Conservation (phyloP, 495 filamentous ascomycete genomes). For the Terfezia boudieri region DNA sequence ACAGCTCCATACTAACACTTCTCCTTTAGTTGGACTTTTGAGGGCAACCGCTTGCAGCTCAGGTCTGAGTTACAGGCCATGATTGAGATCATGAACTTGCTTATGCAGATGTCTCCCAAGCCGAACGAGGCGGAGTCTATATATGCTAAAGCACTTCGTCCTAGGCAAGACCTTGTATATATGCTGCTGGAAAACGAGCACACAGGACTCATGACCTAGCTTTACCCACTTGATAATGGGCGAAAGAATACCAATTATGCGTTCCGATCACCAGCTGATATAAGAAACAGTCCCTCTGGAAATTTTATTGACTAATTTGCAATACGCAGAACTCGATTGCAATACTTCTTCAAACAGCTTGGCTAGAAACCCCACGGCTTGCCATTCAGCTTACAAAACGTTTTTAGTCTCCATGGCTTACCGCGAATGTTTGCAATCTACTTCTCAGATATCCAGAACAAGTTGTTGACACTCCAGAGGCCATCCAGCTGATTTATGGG, state of each 20-base stretch:
- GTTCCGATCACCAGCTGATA: constrained; percentile 10
- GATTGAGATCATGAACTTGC: constrained; percentile 42
- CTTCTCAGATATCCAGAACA: constrained; percentile 65
- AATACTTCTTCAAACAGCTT: constrained; percentile 53
- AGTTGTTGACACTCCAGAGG: constrained; percentile 53
- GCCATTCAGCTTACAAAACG: constrained; percentile 61
- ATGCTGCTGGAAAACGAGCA: constrained; percentile 69
- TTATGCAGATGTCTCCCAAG: constrained; percentile 27
- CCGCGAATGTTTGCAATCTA: constrained; percentile 51
- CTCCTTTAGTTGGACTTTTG: constrained; percentile 53
- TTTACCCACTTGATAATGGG: constrained; percentile 56
- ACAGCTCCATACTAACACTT: constrained; percentile 5
- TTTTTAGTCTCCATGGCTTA: constrained; percentile 51
- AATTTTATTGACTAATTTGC: not conserved
- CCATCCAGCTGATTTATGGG: constrained; percentile 63
- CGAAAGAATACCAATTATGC: constrained; percentile 27
- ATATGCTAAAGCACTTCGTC: constrained; percentile 38
- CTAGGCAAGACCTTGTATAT: constrained; percentile 59
- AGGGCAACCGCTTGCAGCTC: constrained; percentile 75
- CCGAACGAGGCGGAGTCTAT: not conserved
- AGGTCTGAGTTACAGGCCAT: constrained; percentile 78
- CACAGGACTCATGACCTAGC: constrained; percentile 66
- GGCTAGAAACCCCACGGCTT: constrained; percentile 58
- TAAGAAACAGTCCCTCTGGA: not conserved
- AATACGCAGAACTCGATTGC: constrained; percentile 20